A percentile compares a stretch with the other conserved stretches of the same genome.
Conservation (phyloP, 768 basidiomycete genomes). For the Lentinula lateritia region DNA sequence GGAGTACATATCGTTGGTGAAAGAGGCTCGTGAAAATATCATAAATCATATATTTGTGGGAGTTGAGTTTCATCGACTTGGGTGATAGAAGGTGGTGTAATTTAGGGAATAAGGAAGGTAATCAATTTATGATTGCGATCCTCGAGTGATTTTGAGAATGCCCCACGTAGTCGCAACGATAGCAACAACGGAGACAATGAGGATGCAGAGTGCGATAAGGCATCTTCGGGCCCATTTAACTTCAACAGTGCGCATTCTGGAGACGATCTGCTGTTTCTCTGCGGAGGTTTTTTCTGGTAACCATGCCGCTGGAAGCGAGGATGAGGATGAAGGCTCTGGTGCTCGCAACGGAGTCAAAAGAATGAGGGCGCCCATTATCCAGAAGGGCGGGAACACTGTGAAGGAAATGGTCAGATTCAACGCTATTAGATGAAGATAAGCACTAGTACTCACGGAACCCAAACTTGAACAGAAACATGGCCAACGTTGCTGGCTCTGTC, state of each 20-base stretch:
- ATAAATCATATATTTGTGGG: too few relatives aligned
- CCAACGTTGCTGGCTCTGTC: constrained; percentile 48
- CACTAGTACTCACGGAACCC: constrained; percentile 46
- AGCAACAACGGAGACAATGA: constrained; percentile 31
- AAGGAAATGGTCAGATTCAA: constrained; percentile 3
- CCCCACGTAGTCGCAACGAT: constrained; percentile 29
- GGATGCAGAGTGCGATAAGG: constrained; percentile 43
- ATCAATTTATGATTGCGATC: not conserved
- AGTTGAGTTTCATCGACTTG: too few relatives aligned
- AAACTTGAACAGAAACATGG: constrained; percentile 58
- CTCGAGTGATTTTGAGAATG: constrained; percentile 12
- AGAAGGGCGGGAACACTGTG: constrained; percentile 58
- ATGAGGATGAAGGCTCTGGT: constrained; percentile 20
- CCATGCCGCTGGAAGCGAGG: constrained; percentile 33
- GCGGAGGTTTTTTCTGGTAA: constrained; percentile 49
- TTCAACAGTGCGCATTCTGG: constrained; percentile 41
- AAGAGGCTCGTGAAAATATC: not conserved
- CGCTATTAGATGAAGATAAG: not conserved
- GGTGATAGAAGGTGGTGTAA: too few relatives aligned
- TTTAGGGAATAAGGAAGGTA: too few relatives aligned
- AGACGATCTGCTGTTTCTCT: constrained; percentile 41
- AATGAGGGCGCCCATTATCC: constrained; percentile 54
- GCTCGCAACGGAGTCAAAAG: constrained; percentile 48
- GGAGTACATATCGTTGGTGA: not conserved
- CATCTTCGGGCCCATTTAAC: constrained; percentile 55